A percentile compares a stretch with the other conserved stretches of the same genome.
Evolutionary conservation across 306 rosid species (phyloP).

Genomic region (Lithocarpus polystachyus): DNA sequence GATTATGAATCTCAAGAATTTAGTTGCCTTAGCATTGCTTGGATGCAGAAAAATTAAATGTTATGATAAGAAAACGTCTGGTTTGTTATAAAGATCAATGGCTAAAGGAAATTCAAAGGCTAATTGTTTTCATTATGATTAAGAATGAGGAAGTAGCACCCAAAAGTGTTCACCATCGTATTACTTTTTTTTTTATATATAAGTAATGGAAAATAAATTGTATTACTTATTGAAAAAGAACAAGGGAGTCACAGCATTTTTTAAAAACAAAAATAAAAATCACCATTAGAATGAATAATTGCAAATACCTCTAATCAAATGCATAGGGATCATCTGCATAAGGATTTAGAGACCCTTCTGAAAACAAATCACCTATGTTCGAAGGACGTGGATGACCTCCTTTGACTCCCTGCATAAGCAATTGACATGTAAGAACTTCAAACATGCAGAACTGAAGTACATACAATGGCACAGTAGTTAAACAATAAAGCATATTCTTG

Average conservation of each 20-base stretch:
- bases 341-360: constrained; percentile 98
- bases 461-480: background rate
- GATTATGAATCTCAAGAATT: background rate
- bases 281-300: constrained; percentile 1
- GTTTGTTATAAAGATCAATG: too few relatives aligned
- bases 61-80: too few relatives aligned
- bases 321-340: constrained; percentile 97
- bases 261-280: constrained; percentile 8
- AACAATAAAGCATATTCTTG: background rate
- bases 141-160: background rate
- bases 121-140: background rate
- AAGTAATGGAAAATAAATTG: background rate
- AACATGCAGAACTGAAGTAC: background rate
- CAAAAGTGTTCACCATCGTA: too few relatives aligned
- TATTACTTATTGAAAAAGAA: background rate
- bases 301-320: constrained; percentile 78
- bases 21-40: too few relatives aligned
- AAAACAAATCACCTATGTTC: constrained; percentile 83
- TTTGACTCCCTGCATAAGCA: constrained; percentile 48
- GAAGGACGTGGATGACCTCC: constrained; percentile 58
- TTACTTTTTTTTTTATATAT: too few relatives aligned
- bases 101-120: background rate
- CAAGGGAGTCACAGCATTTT: constrained; percentile 2
- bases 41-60: too few relatives aligned
- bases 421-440: background rate